phyloP scores from a whole-genome alignment of 176 grass and related monocot species.

The Aegilops umbellulata region DNA sequence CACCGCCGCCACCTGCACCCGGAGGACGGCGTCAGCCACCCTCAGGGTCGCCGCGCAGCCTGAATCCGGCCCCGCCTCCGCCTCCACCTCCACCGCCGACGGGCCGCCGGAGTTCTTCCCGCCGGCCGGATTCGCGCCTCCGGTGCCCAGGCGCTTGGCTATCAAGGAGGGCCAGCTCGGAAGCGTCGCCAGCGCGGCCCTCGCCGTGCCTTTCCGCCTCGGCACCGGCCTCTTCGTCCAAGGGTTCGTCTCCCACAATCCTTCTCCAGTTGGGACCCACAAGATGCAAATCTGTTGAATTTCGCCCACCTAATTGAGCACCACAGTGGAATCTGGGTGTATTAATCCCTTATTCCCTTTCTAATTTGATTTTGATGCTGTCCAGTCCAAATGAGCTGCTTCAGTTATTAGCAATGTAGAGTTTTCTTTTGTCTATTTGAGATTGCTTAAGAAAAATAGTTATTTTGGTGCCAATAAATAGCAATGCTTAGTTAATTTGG shows the following conservation, averaged over 20 bases:
- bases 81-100: neutral
- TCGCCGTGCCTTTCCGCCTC: slow-evolving; percentile 73
- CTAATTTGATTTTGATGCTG: too few relatives aligned
- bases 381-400: too few relatives aligned
- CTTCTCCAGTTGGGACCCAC: neutral
- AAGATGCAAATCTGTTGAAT: neutral
- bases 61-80: neutral
- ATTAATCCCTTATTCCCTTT: too few relatives aligned
- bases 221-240: slow-evolving; percentile 67
- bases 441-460: too few relatives aligned
- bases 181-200: slow-evolving; percentile 60
- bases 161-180: slow-evolving; percentile 56
- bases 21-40: neutral
- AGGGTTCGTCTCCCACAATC: slow-evolving; percentile 34
- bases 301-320: neutral
- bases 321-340: too few relatives aligned
- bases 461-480: too few relatives aligned
- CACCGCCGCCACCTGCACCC: neutral
- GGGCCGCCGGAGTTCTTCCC: neutral
- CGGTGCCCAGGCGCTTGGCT: slow-evolving; percentile 60
- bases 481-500: neutral
- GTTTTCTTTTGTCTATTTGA: too few relatives aligned
- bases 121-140: slow-evolving; percentile 55
- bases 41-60: slow-evolving; percentile 30
- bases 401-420: too few relatives aligned